Evolutionary conservation across 768 basidiomycete genomes (phyloP), one percentile per base, ranked within the genome.

Genomic region (Mycena rosella): DNA sequence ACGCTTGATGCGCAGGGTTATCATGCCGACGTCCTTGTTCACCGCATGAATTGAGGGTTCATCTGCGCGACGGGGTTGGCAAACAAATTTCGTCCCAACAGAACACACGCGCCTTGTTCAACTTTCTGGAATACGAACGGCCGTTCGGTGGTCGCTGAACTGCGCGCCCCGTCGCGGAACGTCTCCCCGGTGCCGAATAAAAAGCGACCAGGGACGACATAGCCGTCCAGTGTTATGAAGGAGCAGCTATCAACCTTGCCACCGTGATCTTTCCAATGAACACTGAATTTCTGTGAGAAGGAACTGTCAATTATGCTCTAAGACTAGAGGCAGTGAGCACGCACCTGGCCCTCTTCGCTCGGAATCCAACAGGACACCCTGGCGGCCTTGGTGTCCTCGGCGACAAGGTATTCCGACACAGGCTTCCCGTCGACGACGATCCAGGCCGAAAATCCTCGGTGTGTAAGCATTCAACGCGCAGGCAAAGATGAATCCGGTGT

Each of bases 401-500:
- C 81, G 10, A 85, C 80, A n/a, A 89, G 76, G 75, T 89, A 87
- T 75, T 91, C 90, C 6, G 80, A 83, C 14, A 92, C 72, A 14
- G 77, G 73, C 61, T 81, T 70, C 6, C 84, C 86, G 34, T 87
- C 84, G 44, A 83, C 85, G 38, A 81, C 80, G 58, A 93, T 88
- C 88, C 91, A 93, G 26, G 91, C 90, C 17, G 89, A 89, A 77
- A 91, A 92, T 8, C 84, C 87, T 20, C 85, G 84, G 75, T 87
- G 85, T 0, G 82, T 83, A 65, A 89, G 82, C 85, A 88, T 88
- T 44, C 34, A 58, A 22, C 2, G 7, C 15, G 14, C 8, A 38
- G 14, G 7, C 7, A 17, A 15, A 10, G 38, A 3, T 15, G 15
- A 38, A 38, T 7, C 3, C 38, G 38, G 38, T 38, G 38, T 38